phyloP scores from a whole-genome alignment of 164 flowering plant genomes.

The Macadamia tetraphylla region DNA sequence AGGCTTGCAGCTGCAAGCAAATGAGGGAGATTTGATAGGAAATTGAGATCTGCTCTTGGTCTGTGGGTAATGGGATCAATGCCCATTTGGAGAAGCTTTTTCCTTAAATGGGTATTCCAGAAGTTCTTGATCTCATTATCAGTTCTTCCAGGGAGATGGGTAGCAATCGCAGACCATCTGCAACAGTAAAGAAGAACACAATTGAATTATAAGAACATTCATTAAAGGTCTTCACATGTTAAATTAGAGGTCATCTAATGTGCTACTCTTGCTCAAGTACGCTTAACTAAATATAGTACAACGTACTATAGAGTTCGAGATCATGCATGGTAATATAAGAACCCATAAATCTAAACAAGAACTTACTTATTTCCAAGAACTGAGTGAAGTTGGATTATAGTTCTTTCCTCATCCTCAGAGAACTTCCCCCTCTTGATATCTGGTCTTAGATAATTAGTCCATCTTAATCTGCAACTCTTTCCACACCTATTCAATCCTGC shows the following conservation, averaged over 20 bases:
- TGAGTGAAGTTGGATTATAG: constrained; percentile 54
- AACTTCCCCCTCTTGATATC: constrained; percentile 62
- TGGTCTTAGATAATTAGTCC: constrained; percentile 55
- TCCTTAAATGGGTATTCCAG: constrained; percentile 71
- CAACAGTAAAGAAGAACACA: not conserved
- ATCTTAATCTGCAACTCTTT: constrained; percentile 58
- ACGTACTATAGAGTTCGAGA: too few relatives aligned
- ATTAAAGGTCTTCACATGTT: too few relatives aligned
- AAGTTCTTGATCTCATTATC: constrained; percentile 71
- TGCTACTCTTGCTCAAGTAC: not conserved
- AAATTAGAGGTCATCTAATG: too few relatives aligned
- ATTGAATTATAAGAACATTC: not conserved
- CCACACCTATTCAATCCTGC: constrained; percentile 72
- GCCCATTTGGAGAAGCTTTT: constrained; percentile 56
- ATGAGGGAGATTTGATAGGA: constrained; percentile 35
- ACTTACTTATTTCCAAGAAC: constrained; percentile 65
- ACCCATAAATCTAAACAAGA: not conserved
- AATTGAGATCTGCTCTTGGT: constrained; percentile 49
- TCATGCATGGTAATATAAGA: not conserved
- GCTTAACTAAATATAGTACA: not conserved
- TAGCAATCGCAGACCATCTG: constrained; percentile 77
- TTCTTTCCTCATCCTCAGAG: constrained; percentile 47
- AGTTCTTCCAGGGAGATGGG: constrained; percentile 63
- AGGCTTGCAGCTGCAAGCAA: constrained; percentile 26
- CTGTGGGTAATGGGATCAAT: constrained; percentile 64